Base-by-base conservation (phyloP, 2,329 filamentous ascomycete species). In the Plenodomus tracheiphilus region DNA sequence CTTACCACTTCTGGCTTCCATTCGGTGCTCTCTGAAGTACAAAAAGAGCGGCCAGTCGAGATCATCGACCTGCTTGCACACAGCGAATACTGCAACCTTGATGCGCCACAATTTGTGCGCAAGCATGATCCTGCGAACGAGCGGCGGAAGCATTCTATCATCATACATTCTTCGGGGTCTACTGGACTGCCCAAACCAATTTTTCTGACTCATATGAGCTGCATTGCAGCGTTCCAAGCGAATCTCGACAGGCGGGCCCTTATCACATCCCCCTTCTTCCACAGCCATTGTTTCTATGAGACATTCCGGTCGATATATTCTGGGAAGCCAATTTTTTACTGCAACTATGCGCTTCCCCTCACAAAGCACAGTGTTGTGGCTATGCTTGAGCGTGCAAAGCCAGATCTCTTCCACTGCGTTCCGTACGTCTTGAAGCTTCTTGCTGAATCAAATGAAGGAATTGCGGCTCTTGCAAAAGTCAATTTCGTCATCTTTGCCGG, bases 121-220 rank as follows among this genome's bases (percentile, higher is more conserved):
- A 16, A 47, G 16, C 59, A 59, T 65, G 73, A 47, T 18, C 47
- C 53, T 1, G 19, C 49, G 9, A 49, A 47, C 10, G 62, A 65
- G 43, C 47, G 70, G 64, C 2, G 74, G 68, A 72, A 79, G 77
- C 41, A 72, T 2, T 47, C 57, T 9, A 52, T 65, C 32, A 64
- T 65, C 32, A 62, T 81, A n/a, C 77, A 80, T 54, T 79, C 77
- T 2, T 76, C 74, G 16, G 83, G 84, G 7, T 83, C 80, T 0
- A 85, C 85, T 0, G 83, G 84, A 0, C 72, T 86, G 0, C 84
- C 84, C 0, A 86, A 86, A 52, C 83, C 84, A 0, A 85, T 87
- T 39, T 83, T 77, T 49, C 79, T 83, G 41, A 81, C 78, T 1
- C 81, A 87, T 63, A 76, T 50, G 17, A 61, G 54, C 43, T 60